Evolutionary conservation across 768 basidiomycete genomes (phyloP).

Genomic region (Pulveroboletus sp.): DNA sequence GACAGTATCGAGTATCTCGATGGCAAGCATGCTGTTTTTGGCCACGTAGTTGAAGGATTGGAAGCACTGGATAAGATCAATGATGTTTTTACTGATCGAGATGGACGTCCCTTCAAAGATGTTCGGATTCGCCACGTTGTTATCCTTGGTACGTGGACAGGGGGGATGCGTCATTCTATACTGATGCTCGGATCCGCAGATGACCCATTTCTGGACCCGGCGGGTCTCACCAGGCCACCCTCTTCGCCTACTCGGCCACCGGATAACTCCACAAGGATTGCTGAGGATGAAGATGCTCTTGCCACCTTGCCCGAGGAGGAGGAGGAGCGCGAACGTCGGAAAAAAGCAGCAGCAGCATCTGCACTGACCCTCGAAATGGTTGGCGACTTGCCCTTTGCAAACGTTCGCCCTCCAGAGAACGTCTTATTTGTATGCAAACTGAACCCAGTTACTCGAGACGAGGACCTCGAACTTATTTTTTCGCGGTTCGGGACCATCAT

Average conservation of each 20-base stretch:
- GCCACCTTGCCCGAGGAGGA: slow-evolving; percentile 82
- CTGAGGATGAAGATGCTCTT: slow-evolving; percentile 90
- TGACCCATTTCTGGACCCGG: slow-evolving; percentile 92
- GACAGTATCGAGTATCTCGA: slow-evolving; percentile 94
- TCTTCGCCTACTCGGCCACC: slow-evolving; percentile 76
- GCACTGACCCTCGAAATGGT: slow-evolving; percentile 99
- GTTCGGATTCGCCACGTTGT: slow-evolving; percentile 94
- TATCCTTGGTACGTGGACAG: slow-evolving; percentile 61
- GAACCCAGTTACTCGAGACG: slow-evolving; percentile 91
- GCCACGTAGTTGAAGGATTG: slow-evolving; percentile 89
- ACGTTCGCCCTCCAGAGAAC: slow-evolving; percentile 96
- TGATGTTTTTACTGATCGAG: slow-evolving; percentile 84
- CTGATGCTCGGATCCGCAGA: slow-evolving; percentile 43
- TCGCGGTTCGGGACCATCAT: slow-evolving; percentile 92
- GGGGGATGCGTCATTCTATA: neutral
- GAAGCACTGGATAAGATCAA: slow-evolving; percentile 92
- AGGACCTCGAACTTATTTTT: slow-evolving; percentile 96
- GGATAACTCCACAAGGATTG: slow-evolving; percentile 84
- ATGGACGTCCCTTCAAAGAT: slow-evolving; percentile 90
- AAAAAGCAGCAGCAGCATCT: slow-evolving; percentile 85
- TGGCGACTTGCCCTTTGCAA: slow-evolving; percentile 96
- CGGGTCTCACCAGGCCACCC: slow-evolving; percentile 65
- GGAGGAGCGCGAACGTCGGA: slow-evolving; percentile 72
- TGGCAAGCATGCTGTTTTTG: slow-evolving; percentile 91
- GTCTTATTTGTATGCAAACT: slow-evolving; percentile 98